These are phyloP conservation scores for Wallacemonas sp. DNA, from an alignment of 208 protist genomes.

Conservation along the genomic window DNA sequence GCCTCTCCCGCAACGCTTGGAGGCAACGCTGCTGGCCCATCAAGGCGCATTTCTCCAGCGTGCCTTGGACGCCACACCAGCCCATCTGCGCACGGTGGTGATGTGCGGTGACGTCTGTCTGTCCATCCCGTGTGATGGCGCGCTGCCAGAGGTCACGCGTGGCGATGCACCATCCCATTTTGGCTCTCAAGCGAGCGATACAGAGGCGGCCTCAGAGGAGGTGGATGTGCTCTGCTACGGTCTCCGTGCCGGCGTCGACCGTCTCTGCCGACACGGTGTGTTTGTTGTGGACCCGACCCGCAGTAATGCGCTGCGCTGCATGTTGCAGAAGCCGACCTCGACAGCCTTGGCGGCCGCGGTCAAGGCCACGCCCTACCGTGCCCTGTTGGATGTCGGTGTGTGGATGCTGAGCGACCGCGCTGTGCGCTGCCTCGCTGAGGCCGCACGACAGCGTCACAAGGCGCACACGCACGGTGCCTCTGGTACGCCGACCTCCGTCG, in stretches of 20 bases:
- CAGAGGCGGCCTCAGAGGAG: no score
- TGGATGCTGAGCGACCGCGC: constrained; percentile 59
- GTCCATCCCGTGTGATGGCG: background rate
- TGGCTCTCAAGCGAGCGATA: no score
- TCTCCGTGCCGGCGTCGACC: constrained; percentile 21
- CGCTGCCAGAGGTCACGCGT: background rate
- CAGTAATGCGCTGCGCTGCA: constrained; percentile 36
- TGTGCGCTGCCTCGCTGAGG: constrained; percentile 23
- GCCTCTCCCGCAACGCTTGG: constrained; percentile 26
- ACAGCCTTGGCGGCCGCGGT: background rate
- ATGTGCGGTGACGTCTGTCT: constrained; percentile 48
- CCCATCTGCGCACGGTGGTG: constrained; percentile 40
- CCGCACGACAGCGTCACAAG: no score
- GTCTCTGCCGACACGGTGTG: constrained; percentile 40
- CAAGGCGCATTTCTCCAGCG: constrained; percentile 33
- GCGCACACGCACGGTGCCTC: no score
- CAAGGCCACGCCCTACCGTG: background rate
- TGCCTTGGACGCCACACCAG: constrained; percentile 19
- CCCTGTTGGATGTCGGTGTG: constrained; percentile 41
- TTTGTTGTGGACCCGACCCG: constrained; percentile 32
- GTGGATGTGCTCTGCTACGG: constrained; percentile 60
- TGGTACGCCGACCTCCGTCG: background rate
- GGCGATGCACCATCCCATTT: no score
- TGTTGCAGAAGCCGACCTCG: constrained; percentile 63
- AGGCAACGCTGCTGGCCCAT: constrained; percentile 41